These are phyloP conservation scores for Geotrichum candidum DNA, from an alignment of 1,139 yeast species.

Conservation along the genomic window DNA sequence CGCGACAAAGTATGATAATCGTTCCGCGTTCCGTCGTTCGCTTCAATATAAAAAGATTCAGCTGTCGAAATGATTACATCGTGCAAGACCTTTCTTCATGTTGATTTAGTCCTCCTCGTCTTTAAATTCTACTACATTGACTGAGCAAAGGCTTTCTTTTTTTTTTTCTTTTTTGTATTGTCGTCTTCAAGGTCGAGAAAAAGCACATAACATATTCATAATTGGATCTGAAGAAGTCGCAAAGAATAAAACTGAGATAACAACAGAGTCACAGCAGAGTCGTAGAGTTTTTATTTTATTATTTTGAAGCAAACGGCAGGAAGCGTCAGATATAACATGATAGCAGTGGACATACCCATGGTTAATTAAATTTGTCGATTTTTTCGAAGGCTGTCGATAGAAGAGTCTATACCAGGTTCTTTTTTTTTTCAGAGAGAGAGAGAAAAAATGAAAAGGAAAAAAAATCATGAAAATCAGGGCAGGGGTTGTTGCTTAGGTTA, in stretches of 20 bases:
- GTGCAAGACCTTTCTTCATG: slow-evolving; percentile 98
- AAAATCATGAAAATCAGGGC: background rate
- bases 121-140: background rate
- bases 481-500: background rate
- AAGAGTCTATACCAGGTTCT: slow-evolving; percentile 11
- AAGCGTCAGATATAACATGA: background rate
- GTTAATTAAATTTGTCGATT: slow-evolving; percentile 15
- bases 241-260: background rate
- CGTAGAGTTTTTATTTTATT: background rate
- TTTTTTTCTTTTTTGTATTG: too few relatives aligned
- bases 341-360: slow-evolving; percentile 15
- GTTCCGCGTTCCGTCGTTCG: slow-evolving; percentile 90
- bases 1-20: slow-evolving; percentile 97
- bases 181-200: too few relatives aligned
- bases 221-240: background rate
- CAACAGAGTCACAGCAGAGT: background rate
- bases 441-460: background rate
- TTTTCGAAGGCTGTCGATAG: slow-evolving; percentile 17
- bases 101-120: slow-evolving; percentile 62
- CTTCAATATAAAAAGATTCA: slow-evolving; percentile 60
- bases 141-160: too few relatives aligned
- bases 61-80: slow-evolving; percentile 99
- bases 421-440: slow-evolving; percentile 4
- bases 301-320: background rate
- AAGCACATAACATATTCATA: too few relatives aligned